Evolutionary conservation across 192 early-diverging fungal genomes (phyloP), one percentile per base, ranked within the genome.

Genomic region (Coemansia sp.): DNA sequence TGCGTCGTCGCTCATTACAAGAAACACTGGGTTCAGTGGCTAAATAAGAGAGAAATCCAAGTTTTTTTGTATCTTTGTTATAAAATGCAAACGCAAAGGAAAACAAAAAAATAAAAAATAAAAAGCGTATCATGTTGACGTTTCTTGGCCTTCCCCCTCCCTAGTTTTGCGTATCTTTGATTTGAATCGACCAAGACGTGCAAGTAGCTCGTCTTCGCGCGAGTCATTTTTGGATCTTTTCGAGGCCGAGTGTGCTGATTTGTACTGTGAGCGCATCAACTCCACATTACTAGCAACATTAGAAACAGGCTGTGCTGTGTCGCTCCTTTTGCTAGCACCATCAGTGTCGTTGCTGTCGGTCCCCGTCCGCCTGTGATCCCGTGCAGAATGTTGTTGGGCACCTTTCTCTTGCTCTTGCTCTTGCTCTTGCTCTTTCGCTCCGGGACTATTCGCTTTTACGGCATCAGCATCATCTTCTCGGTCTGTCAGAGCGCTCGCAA

Each of bases 101-200:
- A 29, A 29, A 29, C 29, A 29, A 29, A 29, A 3, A 29, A 29
- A 29, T 1, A 29, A 1, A 29, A 29, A 29, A 29, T 3, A 2
- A 29, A 29, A 29, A 29, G 29, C 29, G 29, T 29, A 29, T 29
- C 29, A 29, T 2, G 29, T 29, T 29, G 29, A 29, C 29, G 29
- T 25, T 11, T 52, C 10, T 22, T 52, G 8, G 9, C 49, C 15
- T 29, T 25, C 32, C 10, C 74, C 69, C 20, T 84, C 58, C 65
- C 90, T 89, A 8, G 70, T 58, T 42, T 82, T 79, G 65, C 90
- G 89, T 15, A 81, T 81, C 57, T 71, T 74, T 36, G 61, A 54
- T 43, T 72, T 69, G 23, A 81, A 81, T 48, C 42, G 46, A 34
- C 57, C 62, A 14, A 81, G 59, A 0, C 73, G 69, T 2, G 75